These are phyloP conservation scores for Cordyceps cateniannulata DNA, from an alignment of 2,329 filamentous ascomycete genomes.

Conservation along the genomic window DNA sequence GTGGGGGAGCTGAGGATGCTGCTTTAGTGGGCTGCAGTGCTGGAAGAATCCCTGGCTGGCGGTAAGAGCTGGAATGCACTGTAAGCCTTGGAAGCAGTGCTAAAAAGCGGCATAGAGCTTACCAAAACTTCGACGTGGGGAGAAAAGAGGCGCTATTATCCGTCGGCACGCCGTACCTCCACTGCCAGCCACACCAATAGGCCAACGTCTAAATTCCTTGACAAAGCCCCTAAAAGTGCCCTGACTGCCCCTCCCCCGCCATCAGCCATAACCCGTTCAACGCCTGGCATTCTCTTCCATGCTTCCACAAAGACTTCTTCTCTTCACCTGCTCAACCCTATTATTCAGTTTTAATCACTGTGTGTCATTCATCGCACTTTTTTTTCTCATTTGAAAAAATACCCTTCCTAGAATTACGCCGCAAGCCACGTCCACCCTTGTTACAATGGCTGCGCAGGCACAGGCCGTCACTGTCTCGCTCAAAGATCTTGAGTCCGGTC, in stretches of 20 bases:
- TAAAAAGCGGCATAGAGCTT: constrained; percentile 5
- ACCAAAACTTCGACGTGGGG: constrained; percentile 1
- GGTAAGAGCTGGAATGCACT: not conserved
- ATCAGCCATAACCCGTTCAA: not conserved
- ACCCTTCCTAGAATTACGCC: not conserved
- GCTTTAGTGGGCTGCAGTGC: not conserved
- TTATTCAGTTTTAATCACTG: too few relatives aligned
- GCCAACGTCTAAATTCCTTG: not conserved
- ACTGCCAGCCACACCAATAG: not conserved
- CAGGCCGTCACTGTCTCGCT: constrained; percentile 56
- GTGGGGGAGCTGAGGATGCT: not conserved
- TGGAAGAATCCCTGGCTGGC: too few relatives aligned
- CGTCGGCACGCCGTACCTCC: too few relatives aligned
- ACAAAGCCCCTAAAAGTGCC: not conserved
- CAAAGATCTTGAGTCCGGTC: constrained; percentile 54
- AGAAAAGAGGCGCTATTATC: not conserved
- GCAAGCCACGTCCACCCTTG: too few relatives aligned
- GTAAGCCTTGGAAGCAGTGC: not conserved
- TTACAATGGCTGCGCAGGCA: constrained; percentile 40
- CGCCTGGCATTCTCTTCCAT: not conserved
- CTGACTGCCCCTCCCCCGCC: constrained; percentile 10
- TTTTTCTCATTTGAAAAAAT: not conserved
- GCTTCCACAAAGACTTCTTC: not conserved
- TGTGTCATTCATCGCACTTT: not conserved
- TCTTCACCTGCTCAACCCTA: too few relatives aligned